Base-by-base conservation (phyloP, 352 stramenopile genomes). In the Globisporangium emineosum region DNA sequence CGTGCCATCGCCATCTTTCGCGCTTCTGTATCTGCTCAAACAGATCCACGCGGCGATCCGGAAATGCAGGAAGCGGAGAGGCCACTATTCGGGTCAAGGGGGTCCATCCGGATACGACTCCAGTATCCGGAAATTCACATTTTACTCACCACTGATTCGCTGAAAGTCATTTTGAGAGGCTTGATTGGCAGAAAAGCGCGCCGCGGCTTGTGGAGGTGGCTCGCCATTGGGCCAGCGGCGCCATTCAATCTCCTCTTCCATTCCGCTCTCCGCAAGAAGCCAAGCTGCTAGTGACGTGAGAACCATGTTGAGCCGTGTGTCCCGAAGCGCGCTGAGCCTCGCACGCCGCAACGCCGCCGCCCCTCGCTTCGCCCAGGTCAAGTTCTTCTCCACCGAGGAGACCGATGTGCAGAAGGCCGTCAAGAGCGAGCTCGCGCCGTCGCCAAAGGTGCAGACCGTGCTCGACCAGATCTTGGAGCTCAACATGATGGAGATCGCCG, bases 401-500 rank as follows among this genome's bases (percentile, higher is more conserved):
- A 66, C 71, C 32, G 75, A 83, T 64, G 57, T 72, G 62, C 70
- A 75, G 21, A 58, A 76, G 25, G 82, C 56, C 57, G 62, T 79
- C 61, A 74, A 79, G 67, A 67, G 73, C 61, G 87, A 96, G 72
- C 57, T 94, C 21, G 71, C 78, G 33, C 68, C 89, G 49, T 80
- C 81, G 47, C 82, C 85, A 47, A 93, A 93, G 77, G 87, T 96
- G 61, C 82, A 96, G 75, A 77, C 66, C 29, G 87, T 91, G 59
- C 72, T 96, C 54, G 79, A 96, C 75, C 75, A 91, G 70, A 93
- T 96, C 74, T 75, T 93, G 47, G 85, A 89, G 21, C 84, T 96
- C 59, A 96, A 93, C 79, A 94, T 96, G 87, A 63, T 96, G 51
- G 87, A 96, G 75, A 94, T 96, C 67, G 84, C 83, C 40, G 87